Percentiles rank a stretch among this genome's conserved stretches.
These are phyloP conservation scores for Geotrichum candidum DNA, from an alignment of 1,139 yeast species.

Conservation along the genomic window DNA sequence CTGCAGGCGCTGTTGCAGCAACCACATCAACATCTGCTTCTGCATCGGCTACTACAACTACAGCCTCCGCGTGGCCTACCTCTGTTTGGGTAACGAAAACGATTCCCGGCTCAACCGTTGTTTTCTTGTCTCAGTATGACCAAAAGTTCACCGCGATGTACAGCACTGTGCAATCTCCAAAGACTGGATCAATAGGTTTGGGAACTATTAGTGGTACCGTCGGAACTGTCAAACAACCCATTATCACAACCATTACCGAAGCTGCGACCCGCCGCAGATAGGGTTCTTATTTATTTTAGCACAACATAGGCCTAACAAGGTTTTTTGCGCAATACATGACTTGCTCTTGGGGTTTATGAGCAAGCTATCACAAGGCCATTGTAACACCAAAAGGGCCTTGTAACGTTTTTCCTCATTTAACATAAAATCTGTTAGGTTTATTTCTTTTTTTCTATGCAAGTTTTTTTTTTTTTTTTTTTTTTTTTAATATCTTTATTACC, in stretches of 20 bases:
- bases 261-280: neutral
- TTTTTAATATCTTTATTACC: too few species aligned
- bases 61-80: constrained; percentile 18
- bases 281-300: too few species aligned
- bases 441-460: too few species aligned
- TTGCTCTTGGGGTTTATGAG: neutral
- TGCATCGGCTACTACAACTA: neutral
- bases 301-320: neutral
- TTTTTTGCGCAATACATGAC: neutral
- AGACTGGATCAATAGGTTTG: constrained; percentile 52
- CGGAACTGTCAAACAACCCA: constrained; percentile 40
- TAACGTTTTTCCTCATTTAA: neutral
- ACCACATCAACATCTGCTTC: neutral
- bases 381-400: neutral
- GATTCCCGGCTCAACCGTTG: constrained; percentile 19
- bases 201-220: constrained; percentile 52
- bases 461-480: too few species aligned
- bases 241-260: constrained; percentile 19
- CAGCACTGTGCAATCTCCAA: constrained; percentile 38
- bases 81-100: constrained; percentile 25
- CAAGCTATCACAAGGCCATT: neutral
- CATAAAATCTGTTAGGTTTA: neutral
- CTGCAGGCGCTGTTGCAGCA: neutral
- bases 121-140: constrained; percentile 34
- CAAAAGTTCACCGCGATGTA: constrained; percentile 45